A percentile compares a stretch with the other conserved stretches of the same genome.
These are phyloP conservation scores for Euphorbia lathyris DNA, from an alignment of 345 rosid genomes.

Conservation along the genomic window DNA sequence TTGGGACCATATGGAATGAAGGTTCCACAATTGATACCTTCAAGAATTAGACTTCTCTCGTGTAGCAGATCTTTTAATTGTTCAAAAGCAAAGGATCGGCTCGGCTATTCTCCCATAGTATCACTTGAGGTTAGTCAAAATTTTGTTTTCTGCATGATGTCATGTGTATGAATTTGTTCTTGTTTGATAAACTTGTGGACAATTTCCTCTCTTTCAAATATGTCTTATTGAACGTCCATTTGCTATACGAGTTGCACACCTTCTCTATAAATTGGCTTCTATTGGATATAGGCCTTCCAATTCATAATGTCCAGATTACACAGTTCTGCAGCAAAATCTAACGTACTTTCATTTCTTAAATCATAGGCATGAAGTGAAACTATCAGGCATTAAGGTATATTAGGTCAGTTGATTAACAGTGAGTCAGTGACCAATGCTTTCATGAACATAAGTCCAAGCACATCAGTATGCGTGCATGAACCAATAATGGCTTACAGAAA, in stretches of 20 bases:
- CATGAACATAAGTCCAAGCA: not conserved
- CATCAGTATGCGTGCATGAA: not conserved
- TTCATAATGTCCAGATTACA: not conserved
- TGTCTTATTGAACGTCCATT: not conserved
- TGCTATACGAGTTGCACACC: not conserved
- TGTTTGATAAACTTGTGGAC: conserved; percentile 8
- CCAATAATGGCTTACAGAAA: not conserved
- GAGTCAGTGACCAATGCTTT: not conserved
- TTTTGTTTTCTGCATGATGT: conserved; percentile 2
- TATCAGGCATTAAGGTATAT: too few species aligned
- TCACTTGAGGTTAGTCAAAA: conserved; percentile 64
- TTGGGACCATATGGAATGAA: conserved; percentile 84
- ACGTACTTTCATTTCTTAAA: too few species aligned
- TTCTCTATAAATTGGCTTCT: not conserved
- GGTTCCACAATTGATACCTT: conserved; percentile 85
- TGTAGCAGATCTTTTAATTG: conserved; percentile 71
- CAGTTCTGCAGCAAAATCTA: too few species aligned
- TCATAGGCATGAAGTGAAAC: too few species aligned
- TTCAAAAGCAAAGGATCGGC: conserved; percentile 76
- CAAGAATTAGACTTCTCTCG: conserved; percentile 83
- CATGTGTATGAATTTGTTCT: not conserved
- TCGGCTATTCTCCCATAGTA: conserved; percentile 74
- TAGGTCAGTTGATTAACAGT: too few species aligned
- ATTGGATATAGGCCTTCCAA: not conserved
- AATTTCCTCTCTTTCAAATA: conserved; percentile 6